phyloP scores from a whole-genome alignment of 2,329 filamentous ascomycete species.

The Diaporthe sp. region DNA sequence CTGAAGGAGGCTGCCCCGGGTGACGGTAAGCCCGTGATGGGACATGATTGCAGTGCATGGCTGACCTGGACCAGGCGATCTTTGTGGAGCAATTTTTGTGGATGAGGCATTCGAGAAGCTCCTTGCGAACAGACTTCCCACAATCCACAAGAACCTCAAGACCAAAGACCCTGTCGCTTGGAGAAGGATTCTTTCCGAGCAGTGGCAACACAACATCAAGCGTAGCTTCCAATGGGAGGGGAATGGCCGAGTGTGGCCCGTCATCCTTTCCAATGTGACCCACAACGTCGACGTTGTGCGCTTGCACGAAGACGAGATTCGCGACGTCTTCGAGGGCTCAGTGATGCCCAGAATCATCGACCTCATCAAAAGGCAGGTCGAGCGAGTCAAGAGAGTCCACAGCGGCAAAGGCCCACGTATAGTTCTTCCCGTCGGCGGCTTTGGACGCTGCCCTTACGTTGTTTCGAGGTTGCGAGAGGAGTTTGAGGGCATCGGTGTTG shows the following conservation, averaged over 20 bases:
- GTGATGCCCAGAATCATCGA: background rate
- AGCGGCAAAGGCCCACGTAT: background rate
- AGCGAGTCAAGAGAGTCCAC: background rate
- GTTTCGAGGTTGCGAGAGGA: background rate
- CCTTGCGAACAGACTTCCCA: rapidly evolving
- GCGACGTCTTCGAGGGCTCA: background rate
- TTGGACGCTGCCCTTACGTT: background rate
- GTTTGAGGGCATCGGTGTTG: rapidly evolving
- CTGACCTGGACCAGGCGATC: background rate
- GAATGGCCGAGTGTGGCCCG: background rate
- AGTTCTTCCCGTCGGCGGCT: background rate
- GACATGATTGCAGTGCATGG: rapidly evolving
- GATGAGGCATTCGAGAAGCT: slow-evolving; percentile 10
- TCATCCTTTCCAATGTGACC: background rate
- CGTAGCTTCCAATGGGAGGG: background rate
- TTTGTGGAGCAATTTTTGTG: background rate
- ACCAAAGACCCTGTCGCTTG: background rate
- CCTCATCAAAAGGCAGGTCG: background rate
- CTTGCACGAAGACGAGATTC: background rate
- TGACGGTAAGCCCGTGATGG: background rate
- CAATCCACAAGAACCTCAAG: background rate
- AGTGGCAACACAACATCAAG: background rate
- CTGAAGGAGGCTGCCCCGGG: background rate
- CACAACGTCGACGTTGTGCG: background rate
- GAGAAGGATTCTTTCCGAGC: background rate